Conservation (phyloP, 2,329 filamentous ascomycete species). For the Penicillium sp. region DNA sequence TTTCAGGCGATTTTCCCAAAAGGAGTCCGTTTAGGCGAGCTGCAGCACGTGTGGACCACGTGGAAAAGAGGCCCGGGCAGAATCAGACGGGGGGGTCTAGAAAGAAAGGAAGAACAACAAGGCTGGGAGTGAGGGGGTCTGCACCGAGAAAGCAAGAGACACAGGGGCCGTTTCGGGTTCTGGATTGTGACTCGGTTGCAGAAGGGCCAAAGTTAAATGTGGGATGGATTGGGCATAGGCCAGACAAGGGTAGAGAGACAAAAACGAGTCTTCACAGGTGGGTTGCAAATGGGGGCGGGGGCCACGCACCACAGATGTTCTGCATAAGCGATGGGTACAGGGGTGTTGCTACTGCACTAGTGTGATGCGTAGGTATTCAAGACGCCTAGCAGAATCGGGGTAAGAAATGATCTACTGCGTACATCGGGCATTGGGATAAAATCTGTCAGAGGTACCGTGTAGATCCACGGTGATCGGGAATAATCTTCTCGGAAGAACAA, state of each 20-base stretch:
- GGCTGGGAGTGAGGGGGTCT: neutral
- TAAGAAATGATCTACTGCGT: neutral
- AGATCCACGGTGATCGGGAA: neutral
- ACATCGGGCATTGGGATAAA: neutral
- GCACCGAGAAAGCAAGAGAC: neutral
- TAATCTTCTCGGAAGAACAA: neutral
- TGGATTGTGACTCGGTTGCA: conserved; percentile 7
- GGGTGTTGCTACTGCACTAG: neutral
- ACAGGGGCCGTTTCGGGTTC: conserved; percentile 7
- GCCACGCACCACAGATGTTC: conserved; percentile 16
- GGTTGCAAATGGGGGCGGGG: neutral
- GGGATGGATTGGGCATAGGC: neutral
- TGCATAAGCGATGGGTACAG: conserved; percentile 20
- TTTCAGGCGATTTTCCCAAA: conserved; percentile 8
- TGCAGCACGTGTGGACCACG: conserved; percentile 31
- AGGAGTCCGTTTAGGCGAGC: conserved; percentile 27
- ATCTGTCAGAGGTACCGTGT: neutral
- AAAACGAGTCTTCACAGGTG: conserved; percentile 4
- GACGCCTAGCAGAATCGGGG: neutral
- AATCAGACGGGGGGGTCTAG: neutral
- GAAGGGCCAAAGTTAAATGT: neutral
- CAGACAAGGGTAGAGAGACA: neutral
- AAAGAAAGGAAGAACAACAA: conserved; percentile 3
- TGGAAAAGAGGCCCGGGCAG: conserved; percentile 17
- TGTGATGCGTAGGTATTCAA: neutral